Conservation (phyloP, 2,329 filamentous ascomycete genomes). For the Dactylella cylindrospora region DNA sequence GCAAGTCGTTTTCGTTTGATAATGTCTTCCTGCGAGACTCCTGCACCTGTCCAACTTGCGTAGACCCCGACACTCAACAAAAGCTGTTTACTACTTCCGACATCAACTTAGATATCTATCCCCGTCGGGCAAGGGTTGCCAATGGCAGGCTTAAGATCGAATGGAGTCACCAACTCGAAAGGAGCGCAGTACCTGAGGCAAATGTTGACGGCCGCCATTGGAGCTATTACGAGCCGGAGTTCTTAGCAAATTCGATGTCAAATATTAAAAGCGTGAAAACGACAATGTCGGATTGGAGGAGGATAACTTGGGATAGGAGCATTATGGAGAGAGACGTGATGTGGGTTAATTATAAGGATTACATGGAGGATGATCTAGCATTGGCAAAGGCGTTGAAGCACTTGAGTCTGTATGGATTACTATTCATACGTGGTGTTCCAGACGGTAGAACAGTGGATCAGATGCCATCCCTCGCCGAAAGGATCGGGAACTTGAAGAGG, state of each 20-base stretch:
- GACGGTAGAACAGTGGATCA: constrained; percentile 65
- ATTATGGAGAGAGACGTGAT: constrained; percentile 57
- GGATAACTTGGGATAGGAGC: constrained; percentile 56
- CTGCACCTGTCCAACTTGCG: constrained; percentile 61
- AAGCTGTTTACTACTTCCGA: constrained; percentile 67
- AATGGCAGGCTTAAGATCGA: constrained; percentile 59
- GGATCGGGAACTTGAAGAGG: constrained; percentile 76
- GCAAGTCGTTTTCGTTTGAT: constrained; percentile 45
- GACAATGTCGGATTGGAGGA: constrained; percentile 51
- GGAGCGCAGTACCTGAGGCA: constrained; percentile 44
- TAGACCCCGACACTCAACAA: constrained; percentile 63
- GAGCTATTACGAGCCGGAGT: constrained; percentile 49
- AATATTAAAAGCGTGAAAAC: constrained; percentile 45
- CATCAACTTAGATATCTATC: constrained; percentile 59
- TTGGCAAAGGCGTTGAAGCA: constrained; percentile 65
- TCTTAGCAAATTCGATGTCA: constrained; percentile 49
- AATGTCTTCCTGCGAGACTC: constrained; percentile 58
- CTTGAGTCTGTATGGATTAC: constrained; percentile 68
- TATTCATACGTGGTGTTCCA: constrained; percentile 76
- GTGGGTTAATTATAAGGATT: constrained; percentile 69
- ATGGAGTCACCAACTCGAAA: constrained; percentile 57
- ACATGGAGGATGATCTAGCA: constrained; percentile 62
- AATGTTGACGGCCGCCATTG: constrained; percentile 32
- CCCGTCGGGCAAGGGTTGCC: constrained; percentile 51
- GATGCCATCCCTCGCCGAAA: constrained; percentile 62